Evolutionary conservation across 345 rosid species (phyloP).

Genomic region (Populus ilicifolia): DNA sequence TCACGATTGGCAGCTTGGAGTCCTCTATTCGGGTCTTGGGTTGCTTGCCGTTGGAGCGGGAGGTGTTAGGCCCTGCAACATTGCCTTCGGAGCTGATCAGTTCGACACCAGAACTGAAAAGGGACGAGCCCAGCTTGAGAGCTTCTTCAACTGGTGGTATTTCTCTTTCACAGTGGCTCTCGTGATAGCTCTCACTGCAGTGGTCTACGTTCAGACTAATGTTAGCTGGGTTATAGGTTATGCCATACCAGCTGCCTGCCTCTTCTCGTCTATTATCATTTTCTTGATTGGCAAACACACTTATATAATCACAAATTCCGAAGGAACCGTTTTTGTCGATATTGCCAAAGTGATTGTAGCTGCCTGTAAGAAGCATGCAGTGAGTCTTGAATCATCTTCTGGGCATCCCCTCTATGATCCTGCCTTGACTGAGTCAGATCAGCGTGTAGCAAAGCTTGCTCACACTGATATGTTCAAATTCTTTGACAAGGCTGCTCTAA

Average conservation of each 20-base stretch:
- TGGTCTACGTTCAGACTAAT: constrained; percentile 59
- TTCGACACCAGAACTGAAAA: constrained; percentile 48
- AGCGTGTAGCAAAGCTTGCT: constrained; percentile 18
- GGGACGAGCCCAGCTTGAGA: constrained; percentile 51
- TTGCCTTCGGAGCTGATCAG: constrained; percentile 82
- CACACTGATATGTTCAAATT: constrained; percentile 39
- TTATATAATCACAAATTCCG: constrained; percentile 43
- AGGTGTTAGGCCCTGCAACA: constrained; percentile 68
- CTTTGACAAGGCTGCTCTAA: constrained; percentile 54
- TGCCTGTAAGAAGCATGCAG: constrained; percentile 39
- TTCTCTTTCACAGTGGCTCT: constrained; percentile 62
- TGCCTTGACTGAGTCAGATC: constrained; percentile 12
- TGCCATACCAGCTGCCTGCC: constrained; percentile 56
- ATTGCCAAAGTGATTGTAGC: constrained; percentile 49
- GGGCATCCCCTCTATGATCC: constrained; percentile 37
- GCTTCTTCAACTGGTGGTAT: constrained; percentile 87
- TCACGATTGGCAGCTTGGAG: constrained; percentile 41
- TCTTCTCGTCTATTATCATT: constrained; percentile 38
- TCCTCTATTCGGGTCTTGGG: constrained; percentile 44
- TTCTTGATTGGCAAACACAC: constrained; percentile 56
- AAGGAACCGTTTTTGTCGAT: constrained; percentile 53
- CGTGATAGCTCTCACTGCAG: constrained; percentile 50
- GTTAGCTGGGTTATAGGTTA: constrained; percentile 68
- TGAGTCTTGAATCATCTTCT: neutral
- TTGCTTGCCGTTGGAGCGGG: constrained; percentile 65